Conservation (phyloP, 2,329 filamentous ascomycete species). For the Beauveria sp. region DNA sequence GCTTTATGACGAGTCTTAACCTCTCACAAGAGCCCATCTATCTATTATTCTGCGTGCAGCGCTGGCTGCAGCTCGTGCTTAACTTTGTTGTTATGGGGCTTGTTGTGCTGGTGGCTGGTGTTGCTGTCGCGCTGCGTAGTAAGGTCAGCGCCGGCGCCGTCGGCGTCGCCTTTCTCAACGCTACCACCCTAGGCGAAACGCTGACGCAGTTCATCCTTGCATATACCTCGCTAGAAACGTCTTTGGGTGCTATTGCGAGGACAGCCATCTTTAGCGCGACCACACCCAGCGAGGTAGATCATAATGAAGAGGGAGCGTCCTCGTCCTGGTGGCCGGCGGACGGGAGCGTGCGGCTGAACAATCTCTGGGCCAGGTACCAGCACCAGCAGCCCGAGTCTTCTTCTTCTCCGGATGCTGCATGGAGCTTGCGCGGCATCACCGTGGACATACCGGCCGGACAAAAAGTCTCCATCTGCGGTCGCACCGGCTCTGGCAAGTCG, state of each 20-base stretch:
- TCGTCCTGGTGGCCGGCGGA: background rate
- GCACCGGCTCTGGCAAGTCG: constrained; percentile 5
- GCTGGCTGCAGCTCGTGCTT: constrained; percentile 8
- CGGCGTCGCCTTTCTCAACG: constrained; percentile 5
- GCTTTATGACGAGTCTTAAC: background rate
- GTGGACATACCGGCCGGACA: background rate
- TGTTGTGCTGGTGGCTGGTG: background rate
- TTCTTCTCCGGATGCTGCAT: background rate
- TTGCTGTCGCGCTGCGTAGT: background rate
- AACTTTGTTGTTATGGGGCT: background rate
- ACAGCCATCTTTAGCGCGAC: background rate
- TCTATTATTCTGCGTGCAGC: background rate
- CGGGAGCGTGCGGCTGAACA: background rate
- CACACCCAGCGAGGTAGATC: background rate
- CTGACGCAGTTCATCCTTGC: background rate
- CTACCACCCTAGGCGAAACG: background rate
- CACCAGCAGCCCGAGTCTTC: too few relatives aligned
- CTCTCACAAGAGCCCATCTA: constrained; percentile 1
- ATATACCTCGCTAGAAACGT: background rate
- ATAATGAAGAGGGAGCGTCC: background rate
- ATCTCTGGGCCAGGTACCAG: background rate
- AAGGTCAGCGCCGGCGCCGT: background rate
- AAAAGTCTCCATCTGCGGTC: background rate
- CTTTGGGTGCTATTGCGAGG: background rate
- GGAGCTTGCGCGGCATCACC: background rate